Conservation (phyloP, 352 stramenopile species). For the Phytophthora idaei region DNA sequence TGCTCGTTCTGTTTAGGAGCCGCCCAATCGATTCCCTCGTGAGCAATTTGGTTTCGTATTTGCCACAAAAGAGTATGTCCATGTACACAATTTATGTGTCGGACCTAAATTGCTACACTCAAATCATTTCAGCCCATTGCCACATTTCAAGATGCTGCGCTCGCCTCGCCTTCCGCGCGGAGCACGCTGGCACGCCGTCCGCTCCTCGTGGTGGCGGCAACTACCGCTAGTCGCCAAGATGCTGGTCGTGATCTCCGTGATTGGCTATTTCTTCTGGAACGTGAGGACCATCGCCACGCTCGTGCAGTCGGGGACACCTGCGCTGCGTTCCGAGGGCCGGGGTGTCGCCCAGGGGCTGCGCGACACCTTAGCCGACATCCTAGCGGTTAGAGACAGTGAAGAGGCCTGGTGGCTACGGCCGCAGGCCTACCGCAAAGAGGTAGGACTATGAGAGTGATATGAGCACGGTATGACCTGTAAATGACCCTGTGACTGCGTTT, state of each 20-base stretch:
- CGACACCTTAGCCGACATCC: slow-evolving; percentile 13
- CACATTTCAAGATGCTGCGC: slow-evolving; percentile 25
- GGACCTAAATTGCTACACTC: background rate
- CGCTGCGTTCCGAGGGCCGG: slow-evolving; percentile 19
- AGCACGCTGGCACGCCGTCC: slow-evolving; percentile 31
- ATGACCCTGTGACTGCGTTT: background rate
- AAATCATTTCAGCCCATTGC: background rate
- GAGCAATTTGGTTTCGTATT: no score
- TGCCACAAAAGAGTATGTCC: no score
- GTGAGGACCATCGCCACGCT: slow-evolving; percentile 48
- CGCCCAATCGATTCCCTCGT: no score
- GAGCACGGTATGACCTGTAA: slow-evolving; percentile 4
- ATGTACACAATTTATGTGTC: background rate
- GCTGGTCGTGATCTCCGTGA: slow-evolving; percentile 28
- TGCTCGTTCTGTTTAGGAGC: no score
- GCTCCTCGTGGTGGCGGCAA: slow-evolving; percentile 25
- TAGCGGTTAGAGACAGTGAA: slow-evolving; percentile 12
- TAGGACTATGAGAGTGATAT: slow-evolving; percentile 35
- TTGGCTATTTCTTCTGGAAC: slow-evolving; percentile 64
- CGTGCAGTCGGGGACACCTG: slow-evolving; percentile 16
- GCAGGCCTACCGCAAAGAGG: slow-evolving; percentile 48
- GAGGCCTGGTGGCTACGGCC: slow-evolving; percentile 62
- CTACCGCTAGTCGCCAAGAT: slow-evolving; percentile 37
- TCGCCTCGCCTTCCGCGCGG: slow-evolving; percentile 23
- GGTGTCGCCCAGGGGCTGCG: slow-evolving; percentile 12